Evolutionary conservation across 306 rosid species (phyloP).

Genomic region (Alnus glutinosa): DNA sequence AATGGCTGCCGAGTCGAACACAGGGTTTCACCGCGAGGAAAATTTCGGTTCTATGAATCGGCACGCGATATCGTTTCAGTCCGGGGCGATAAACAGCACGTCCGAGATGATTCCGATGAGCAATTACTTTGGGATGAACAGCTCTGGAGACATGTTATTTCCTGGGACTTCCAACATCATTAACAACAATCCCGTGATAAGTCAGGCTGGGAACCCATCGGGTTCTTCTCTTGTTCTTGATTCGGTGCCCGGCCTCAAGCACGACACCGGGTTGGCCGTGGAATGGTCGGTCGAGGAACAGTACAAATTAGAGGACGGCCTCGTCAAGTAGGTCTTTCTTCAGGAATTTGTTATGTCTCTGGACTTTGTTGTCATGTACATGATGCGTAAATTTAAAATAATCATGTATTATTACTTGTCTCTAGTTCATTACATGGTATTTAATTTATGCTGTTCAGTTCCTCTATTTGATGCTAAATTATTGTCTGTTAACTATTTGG

Average conservation of each 20-base stretch:
- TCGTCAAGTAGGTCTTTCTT: constrained; percentile 63
- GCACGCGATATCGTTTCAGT: constrained; percentile 85
- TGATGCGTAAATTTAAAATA: neutral
- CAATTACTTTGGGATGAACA: constrained; percentile 56
- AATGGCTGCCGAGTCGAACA: constrained; percentile 86
- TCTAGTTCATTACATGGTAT: neutral
- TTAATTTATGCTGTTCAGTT: neutral
- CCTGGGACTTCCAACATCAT: constrained; percentile 59
- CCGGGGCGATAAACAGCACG: constrained; percentile 65
- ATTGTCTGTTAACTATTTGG: neutral
- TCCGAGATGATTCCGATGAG: constrained; percentile 88
- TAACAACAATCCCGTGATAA: constrained; percentile 52
- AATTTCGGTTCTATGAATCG: constrained; percentile 59
- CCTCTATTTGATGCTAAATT: neutral
- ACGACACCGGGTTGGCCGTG: constrained; percentile 86
- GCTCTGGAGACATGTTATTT: constrained; percentile 57
- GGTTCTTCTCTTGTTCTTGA: constrained; percentile 73
- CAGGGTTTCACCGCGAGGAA: constrained; percentile 64
- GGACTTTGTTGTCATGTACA: constrained; percentile 1
- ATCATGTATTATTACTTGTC: constrained; percentile 18
- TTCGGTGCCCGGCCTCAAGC: constrained; percentile 87
- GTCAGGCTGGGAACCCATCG: constrained; percentile 59
- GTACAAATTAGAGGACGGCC: constrained; percentile 81
- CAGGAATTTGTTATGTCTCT: constrained; percentile 8
- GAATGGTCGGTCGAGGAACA: constrained; percentile 98